Evolutionary conservation across 169 alveolate species (phyloP), one percentile per base, ranked within the genome.

Genomic region (Eimeria maxima): DNA sequence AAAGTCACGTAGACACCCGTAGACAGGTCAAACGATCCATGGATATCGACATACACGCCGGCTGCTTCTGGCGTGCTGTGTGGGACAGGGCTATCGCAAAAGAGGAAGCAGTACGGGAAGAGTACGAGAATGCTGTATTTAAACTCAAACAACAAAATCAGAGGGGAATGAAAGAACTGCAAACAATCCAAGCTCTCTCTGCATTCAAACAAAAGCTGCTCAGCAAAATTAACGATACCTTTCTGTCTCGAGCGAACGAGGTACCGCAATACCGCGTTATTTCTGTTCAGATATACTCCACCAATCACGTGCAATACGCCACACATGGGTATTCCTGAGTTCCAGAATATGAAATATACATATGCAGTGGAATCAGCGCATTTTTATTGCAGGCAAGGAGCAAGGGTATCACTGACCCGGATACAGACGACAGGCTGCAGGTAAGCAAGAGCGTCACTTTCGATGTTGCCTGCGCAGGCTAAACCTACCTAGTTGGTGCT

Each of bases 191-290:
- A n/a, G 50, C 83, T 27, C 84, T 87, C 22, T 55, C 94, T 50
- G 63, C 63, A 22, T 87, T 87, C 83, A 87, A 60, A 69, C 94
- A 65, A 87, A 87, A 65, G 44, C 67, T 87, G 38, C 44, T 87
- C 60, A 87, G 83, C 94, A 87, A 44, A 76, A 45, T 87, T 87
- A 65, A 87, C 27, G n/a, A 24, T 22, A 3, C 60, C 20, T 87
- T 87, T 38, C 27, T 63, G 94, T 13, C 83, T 22, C 94, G 81
- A n/a, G 94, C 94, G 13, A 53, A 55, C 20, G 94, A 87, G 94
- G 94, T 87, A 55, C n/a, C 53, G 65, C 57, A 4, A 29, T 57
- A 0, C 42, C 71, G 67, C 71, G 4, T 20, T 47, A n/a, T 44
- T 80, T 38, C 13, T 1, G 83, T 29, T 16, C 33, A 10, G 5